These are phyloP conservation scores for Deinandra increscens DNA, from an alignment of 129 eudicot species.

Conservation along the genomic window DNA sequence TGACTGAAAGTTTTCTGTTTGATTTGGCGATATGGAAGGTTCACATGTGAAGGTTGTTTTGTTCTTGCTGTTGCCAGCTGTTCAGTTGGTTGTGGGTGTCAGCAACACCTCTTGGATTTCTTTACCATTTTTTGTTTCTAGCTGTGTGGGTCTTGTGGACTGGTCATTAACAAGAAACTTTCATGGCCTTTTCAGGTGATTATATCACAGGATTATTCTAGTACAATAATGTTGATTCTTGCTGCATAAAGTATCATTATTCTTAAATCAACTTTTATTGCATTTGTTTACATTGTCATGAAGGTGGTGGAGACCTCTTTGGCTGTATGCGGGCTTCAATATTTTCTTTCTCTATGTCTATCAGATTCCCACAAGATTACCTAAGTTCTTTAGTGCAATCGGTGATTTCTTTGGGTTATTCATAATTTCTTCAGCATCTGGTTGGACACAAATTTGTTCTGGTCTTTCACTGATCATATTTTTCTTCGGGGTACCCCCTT, in stretches of 20 bases:
- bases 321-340: constrained; percentile 78
- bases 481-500: constrained; percentile 68
- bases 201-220: constrained; percentile 7
- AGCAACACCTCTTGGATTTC: constrained; percentile 98
- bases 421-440: constrained; percentile 60
- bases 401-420: constrained; percentile 74
- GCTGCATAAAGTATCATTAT: background rate
- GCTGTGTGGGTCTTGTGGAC: constrained; percentile 94
- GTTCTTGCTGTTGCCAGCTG: constrained; percentile 80
- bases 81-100: constrained; percentile 85
- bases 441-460: constrained; percentile 72
- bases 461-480: constrained; percentile 66
- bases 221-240: constrained; percentile 16
- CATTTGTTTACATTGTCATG: constrained; percentile 33
- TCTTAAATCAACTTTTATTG: constrained; percentile 25
- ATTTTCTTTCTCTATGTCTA: constrained; percentile 63
- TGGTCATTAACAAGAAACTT: constrained; percentile 98
- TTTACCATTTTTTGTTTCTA: constrained; percentile 86
- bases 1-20: constrained; percentile 25
- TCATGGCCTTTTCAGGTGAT: constrained; percentile 90
- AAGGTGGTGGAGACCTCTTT: constrained; percentile 96
- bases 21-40: constrained; percentile 47
- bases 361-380: constrained; percentile 73
- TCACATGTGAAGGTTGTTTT: constrained; percentile 74
- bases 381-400: constrained; percentile 38